These are phyloP conservation scores for Mucor ambiguus DNA, from an alignment of 371 early-diverging fungal genomes.

Conservation along the genomic window DNA sequence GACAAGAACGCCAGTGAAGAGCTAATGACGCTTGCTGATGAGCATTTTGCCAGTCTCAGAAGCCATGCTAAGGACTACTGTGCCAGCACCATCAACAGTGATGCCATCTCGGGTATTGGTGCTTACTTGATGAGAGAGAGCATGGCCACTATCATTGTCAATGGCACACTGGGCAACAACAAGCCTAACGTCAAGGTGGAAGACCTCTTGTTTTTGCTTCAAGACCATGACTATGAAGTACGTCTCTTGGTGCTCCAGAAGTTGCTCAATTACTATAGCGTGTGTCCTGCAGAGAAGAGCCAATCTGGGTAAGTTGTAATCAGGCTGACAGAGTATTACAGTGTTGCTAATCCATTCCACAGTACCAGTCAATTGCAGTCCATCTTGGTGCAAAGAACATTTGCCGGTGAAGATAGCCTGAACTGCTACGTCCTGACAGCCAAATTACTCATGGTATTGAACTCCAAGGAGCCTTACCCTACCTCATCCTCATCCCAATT, in stretches of 20 bases:
- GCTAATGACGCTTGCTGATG: slow-evolving; percentile 21
- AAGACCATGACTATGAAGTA: slow-evolving; percentile 62
- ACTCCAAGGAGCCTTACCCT: slow-evolving; percentile 43
- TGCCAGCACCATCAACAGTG: slow-evolving; percentile 12
- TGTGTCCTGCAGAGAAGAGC: not conserved
- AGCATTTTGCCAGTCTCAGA: slow-evolving; percentile 3
- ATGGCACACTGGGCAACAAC: slow-evolving; percentile 23
- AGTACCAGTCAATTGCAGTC: slow-evolving; percentile 35
- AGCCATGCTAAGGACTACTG: not conserved
- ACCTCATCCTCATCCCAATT: slow-evolving; percentile 11
- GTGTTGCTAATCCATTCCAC: slow-evolving; percentile 3
- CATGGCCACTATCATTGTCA: slow-evolving; percentile 48
- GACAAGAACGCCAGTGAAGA: slow-evolving; percentile 12
- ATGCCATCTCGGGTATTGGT: slow-evolving; percentile 42
- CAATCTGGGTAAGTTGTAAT: not conserved
- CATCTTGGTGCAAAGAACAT: slow-evolving; percentile 51
- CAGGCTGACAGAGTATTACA: too few relatives aligned
- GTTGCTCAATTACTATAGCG: slow-evolving; percentile 24
- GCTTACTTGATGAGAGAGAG: slow-evolving; percentile 48
- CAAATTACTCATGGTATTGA: slow-evolving; percentile 38
- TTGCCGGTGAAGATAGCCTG: slow-evolving; percentile 51
- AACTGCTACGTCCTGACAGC: slow-evolving; percentile 58
- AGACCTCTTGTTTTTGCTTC: slow-evolving; percentile 31
- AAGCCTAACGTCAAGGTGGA: slow-evolving; percentile 14
- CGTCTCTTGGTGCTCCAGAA: slow-evolving; percentile 55